These are phyloP conservation scores for Mortierella polycephala DNA, from an alignment of 371 early-diverging fungal species.

Conservation along the genomic window DNA sequence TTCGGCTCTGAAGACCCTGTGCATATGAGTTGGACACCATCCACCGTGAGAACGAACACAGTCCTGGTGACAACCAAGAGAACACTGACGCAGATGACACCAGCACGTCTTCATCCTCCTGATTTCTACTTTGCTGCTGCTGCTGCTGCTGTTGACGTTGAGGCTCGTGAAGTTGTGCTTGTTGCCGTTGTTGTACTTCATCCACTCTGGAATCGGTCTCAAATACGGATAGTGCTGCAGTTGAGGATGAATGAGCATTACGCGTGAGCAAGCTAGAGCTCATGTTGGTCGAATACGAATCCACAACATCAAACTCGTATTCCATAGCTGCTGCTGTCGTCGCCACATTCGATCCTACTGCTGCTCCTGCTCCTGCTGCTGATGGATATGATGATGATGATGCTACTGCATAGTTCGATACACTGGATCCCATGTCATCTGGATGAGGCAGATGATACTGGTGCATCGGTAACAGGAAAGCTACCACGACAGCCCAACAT, in stretches of 20 bases:
- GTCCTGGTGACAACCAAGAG: conserved; percentile 1
- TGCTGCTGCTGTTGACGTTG: conserved; percentile 6
- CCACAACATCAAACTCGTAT: conserved; percentile 24
- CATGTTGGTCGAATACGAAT: conserved; percentile 2
- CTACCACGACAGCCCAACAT: conserved; percentile 24
- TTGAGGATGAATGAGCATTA: too few species aligned
- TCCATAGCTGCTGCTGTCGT: conserved; percentile 14
- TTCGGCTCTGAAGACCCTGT: conserved; percentile 12
- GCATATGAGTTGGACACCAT: conserved; percentile 13
- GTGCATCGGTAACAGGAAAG: background rate
- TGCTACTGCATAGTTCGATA: background rate
- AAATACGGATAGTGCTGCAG: too few species aligned
- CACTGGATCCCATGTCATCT: background rate
- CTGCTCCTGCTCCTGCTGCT: background rate
- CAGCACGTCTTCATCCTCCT: conserved; percentile 2
- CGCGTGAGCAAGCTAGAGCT: background rate
- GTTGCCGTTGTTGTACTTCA: conserved; percentile 1
- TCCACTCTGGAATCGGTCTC: too few species aligned
- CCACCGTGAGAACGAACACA: conserved; percentile 18
- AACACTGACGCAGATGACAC: conserved; percentile 14
- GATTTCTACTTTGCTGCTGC: background rate
- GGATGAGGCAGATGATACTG: conserved; percentile 2
- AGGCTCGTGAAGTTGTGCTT: conserved; percentile 3
- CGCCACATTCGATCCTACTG: too few species aligned
- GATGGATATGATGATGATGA: background rate